Evolutionary conservation across 2,329 filamentous ascomycete species (phyloP), one percentile per base, ranked within the genome.

Genomic region (Claviceps humidiphila): DNA sequence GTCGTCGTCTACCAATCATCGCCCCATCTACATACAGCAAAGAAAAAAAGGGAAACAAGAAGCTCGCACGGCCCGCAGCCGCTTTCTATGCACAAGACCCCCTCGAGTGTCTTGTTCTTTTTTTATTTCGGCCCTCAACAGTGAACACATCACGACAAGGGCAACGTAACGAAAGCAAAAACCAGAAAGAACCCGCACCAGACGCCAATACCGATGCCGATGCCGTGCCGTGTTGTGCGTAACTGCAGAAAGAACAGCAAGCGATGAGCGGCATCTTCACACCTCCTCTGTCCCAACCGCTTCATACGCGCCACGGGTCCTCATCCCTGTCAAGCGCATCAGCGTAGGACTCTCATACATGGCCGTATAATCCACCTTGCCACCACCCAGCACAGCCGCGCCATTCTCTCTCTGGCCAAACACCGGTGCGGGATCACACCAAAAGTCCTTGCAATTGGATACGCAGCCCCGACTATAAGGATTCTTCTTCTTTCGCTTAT

Each of bases 401-500:
- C 90, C 90, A 49, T 80, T 84, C 61, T 87, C 81, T 53, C 85
- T 78, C 60, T 76, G 80, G 11, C 85, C 82, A 64, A 95, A 91
- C 17, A 95, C 67, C 0, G 91, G 86, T 2, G 87, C 84, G 1
- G 87, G 82, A 64, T 97, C 93, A 61, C 87, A 91, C 89, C 90
- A 97, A 66, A 98, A 98, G 68, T 98, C 94, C 58, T 81, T 85
- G 69, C 93, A 98, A 64, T 98, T 98, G 54, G 83, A 79, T n/a
- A 94, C 60, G 41, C 89, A 75, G 7, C 93, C 93, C 37, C 82
- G 77, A 53, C 83, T 91, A 67, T 91, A 98, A 0, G 90, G 90
- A 65, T 97, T 98, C 58, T 75, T 75, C 64, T 77, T 77, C 57
- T 76, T 69, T 59, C 73, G 75, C 69, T 74, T 72, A 64, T 75